Base-by-base conservation (phyloP, 2,329 filamentous ascomycete species). In the Capronia coronata region DNA sequence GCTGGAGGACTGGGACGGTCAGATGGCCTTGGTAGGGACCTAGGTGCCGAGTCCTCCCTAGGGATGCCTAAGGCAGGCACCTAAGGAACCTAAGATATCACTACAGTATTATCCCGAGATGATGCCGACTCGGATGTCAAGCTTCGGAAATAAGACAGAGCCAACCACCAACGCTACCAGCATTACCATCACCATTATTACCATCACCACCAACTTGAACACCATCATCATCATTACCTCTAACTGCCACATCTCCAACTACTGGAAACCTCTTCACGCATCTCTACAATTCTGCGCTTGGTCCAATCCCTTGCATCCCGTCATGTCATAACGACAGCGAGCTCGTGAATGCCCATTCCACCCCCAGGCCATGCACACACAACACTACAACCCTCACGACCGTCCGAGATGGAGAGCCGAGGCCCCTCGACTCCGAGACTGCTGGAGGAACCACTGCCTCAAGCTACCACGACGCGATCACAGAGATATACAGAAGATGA, bases 301-400 rank as follows among this genome's bases (percentile, higher is more conserved):
- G 34, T 37, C 14, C 18, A 8, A 19, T 6, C 9, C 7, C n/a
- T n/a, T 8, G 14, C 34, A 10, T 16, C 27, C 37, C 30, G 27
- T 9, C 46, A 48, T 51, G 54, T 37, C 21, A 29, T 43, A 39
- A 39, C 2, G 22, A 18, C 19, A 13, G 4, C 10, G 35, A 18
- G 16, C 52, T 34, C 18, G 25, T 74, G 71, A 69, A 80, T 80
- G 76, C 72, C 78, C 69, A 70, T 73, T 65, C 71, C 74, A 62
- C 68, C 75, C 61, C 66, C 74, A 64, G 75, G 75, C 65, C 70
- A 83, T 80, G 77, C 72, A 67, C 60, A 52, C 25, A 46, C 58
- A 49, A 46, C 54, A 61, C 35, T 46, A 47, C 54, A 56, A 57
- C 39, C 59, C 52, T 45, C 56, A 59, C 60, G 54, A 55, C 50